These are phyloP conservation scores for Starmerella stigmatis DNA, from an alignment of 805 yeast species.

Conservation along the genomic window DNA sequence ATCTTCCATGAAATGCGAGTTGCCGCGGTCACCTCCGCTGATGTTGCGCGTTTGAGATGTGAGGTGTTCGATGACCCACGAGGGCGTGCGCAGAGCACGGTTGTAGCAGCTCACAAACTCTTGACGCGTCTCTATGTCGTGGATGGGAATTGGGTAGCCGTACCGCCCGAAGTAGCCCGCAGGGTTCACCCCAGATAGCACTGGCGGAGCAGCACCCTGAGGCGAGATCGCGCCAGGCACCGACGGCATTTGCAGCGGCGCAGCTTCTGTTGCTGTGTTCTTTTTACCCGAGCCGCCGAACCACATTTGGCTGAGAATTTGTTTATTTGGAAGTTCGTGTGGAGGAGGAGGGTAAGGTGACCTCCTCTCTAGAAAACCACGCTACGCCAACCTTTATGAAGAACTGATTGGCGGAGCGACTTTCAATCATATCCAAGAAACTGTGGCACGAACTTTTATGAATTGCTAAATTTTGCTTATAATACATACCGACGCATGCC, in stretches of 20 bases:
- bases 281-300: slow-evolving; percentile 9
- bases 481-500: too few species aligned
- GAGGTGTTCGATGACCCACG: slow-evolving; percentile 68
- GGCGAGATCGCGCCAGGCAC: background rate
- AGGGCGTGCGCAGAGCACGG: slow-evolving; percentile 74
- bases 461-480: too few species aligned
- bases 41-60: slow-evolving; percentile 50
- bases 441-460: too few species aligned
- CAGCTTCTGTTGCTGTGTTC: background rate
- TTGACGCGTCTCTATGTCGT: slow-evolving; percentile 60
- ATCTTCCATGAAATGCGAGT: slow-evolving; percentile 79
- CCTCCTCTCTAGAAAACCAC: background rate
- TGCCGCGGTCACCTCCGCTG: slow-evolving; percentile 53
- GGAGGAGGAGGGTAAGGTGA: background rate
- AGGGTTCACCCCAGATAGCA: slow-evolving; percentile 44
- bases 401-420: too few species aligned
- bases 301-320: background rate
- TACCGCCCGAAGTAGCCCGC: slow-evolving; percentile 68
- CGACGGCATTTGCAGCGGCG: background rate
- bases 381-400: too few species aligned
- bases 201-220: background rate
- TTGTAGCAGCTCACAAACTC: slow-evolving; percentile 84
- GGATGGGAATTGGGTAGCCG: slow-evolving; percentile 93
- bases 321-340: background rate
- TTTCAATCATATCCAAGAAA: too few species aligned